phyloP scores from a whole-genome alignment of 306 rosid species.

The Myrica gale region DNA sequence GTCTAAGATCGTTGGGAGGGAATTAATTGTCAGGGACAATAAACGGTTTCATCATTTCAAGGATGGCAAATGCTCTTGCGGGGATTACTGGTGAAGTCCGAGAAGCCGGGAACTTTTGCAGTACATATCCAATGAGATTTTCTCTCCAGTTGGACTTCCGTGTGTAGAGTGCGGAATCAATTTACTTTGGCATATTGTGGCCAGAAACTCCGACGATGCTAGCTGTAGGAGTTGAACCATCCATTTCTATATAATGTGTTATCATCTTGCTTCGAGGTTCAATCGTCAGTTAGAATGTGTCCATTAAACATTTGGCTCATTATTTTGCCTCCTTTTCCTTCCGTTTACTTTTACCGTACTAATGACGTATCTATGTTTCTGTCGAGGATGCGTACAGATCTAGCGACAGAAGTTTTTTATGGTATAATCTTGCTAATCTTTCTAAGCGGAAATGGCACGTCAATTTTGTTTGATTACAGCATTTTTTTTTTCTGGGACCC shows the following conservation, averaged over 20 bases:
- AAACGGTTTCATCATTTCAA: constrained; percentile 88
- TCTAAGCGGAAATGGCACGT: background rate
- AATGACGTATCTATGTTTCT: background rate
- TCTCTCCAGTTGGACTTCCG: constrained; percentile 15
- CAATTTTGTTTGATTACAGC: no score
- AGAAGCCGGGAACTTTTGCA: constrained; percentile 5
- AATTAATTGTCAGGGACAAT: constrained; percentile 73
- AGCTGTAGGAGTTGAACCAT: constrained; percentile 23
- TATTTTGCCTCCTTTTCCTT: background rate
- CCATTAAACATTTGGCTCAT: background rate
- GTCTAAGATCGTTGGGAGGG: constrained; percentile 84
- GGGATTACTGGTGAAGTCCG: constrained; percentile 79
- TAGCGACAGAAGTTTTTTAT: background rate
- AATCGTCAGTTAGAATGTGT: constrained; percentile 17
- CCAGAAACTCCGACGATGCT: constrained; percentile 25
- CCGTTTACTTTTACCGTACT: background rate
- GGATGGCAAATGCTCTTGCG: constrained; percentile 89
- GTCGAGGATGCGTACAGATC: background rate
- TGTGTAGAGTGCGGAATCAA: constrained; percentile 23
- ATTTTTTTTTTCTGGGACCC: no score
- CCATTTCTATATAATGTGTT: constrained; percentile 34
- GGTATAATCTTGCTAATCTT: background rate
- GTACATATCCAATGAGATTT: constrained; percentile 18
- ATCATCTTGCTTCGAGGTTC: constrained; percentile 30
- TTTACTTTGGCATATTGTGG: constrained; percentile 16